Evolutionary conservation across 495 filamentous ascomycete species (phyloP).

Genomic region (Aspergillus nidulans): DNA sequence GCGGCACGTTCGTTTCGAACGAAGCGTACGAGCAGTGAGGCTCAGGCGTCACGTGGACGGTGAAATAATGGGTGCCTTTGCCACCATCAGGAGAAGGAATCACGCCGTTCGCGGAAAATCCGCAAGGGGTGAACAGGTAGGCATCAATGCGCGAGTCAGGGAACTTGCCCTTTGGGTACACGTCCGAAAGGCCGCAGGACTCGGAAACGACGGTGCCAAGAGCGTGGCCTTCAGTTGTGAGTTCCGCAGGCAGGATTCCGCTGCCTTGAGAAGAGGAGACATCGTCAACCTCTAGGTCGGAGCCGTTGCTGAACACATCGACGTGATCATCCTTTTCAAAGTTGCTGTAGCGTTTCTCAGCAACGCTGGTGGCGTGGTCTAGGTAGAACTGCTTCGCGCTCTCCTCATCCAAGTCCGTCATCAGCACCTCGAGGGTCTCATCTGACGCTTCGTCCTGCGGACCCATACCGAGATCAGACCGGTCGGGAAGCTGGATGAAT

Average conservation of each 20-base stretch:
- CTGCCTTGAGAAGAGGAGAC: conserved; percentile 52
- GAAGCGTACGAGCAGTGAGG: conserved; percentile 97
- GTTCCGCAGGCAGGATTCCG: conserved; percentile 61
- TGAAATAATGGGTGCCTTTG: conserved; percentile 86
- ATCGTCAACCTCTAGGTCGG: conserved; percentile 50
- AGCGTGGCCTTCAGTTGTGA: conserved; percentile 90
- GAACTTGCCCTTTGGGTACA: conserved; percentile 82
- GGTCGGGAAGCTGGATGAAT: conserved; percentile 49
- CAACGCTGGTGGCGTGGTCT: conserved; percentile 84
- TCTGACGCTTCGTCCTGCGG: conserved; percentile 50
- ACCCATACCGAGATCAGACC: conserved; percentile 25
- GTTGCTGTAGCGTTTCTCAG: conserved; percentile 67
- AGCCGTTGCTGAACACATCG: conserved; percentile 76
- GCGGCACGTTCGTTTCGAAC: conserved; percentile 98
- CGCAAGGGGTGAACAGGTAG: conserved; percentile 95
- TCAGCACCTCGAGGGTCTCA: conserved; percentile 94
- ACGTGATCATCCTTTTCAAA: conserved; percentile 53
- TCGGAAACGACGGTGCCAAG: conserved; percentile 93
- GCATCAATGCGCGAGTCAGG: conserved; percentile 94
- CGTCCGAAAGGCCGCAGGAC: conserved; percentile 78
- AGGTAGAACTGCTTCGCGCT: conserved; percentile 97
- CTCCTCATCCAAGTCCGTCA: conserved; percentile 93
- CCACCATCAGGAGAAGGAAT: conserved; percentile 70
- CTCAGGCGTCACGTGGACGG: conserved; percentile 97
- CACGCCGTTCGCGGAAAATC: conserved; percentile 97